Evolutionary conservation across 148 eudicot species (phyloP).

Genomic region (Diospyros lotus): DNA sequence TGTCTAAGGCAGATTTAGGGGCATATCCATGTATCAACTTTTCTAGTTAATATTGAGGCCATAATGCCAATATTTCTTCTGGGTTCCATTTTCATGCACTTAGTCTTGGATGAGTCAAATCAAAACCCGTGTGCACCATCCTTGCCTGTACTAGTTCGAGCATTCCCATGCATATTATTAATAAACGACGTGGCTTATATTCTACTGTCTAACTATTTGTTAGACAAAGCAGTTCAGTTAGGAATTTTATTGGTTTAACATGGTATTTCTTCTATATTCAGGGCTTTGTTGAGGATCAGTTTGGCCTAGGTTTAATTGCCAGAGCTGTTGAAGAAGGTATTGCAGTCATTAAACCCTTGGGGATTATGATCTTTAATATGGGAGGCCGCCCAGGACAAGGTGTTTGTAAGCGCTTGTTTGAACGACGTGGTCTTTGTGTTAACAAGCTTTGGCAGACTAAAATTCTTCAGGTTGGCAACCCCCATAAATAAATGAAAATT

Average conservation of each 20-base stretch:
- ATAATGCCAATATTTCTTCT: background rate
- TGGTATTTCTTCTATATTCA: slow-evolving; percentile 19
- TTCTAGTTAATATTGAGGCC: background rate
- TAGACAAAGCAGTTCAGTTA: background rate
- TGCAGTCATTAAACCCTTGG: slow-evolving; percentile 84
- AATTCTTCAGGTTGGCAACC: slow-evolving; percentile 66
- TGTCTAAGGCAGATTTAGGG: too few species aligned
- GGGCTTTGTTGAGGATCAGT: slow-evolving; percentile 99
- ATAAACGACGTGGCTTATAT: background rate
- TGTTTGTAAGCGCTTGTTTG: slow-evolving; percentile 94
- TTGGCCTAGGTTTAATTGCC: slow-evolving; percentile 93
- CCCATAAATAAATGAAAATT: background rate
- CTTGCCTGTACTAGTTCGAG: background rate
- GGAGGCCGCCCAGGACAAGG: slow-evolving; percentile 99
- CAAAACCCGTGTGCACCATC: background rate
- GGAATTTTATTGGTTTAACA: background rate
- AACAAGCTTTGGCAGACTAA: slow-evolving; percentile 97
- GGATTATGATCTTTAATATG: slow-evolving; percentile 96
- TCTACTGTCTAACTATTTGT: background rate
- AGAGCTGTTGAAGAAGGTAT: slow-evolving; percentile 99
- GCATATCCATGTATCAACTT: background rate
- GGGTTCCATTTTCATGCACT: background rate
- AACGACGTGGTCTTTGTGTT: slow-evolving; percentile 88
- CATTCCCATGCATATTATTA: slow-evolving; percentile 4
- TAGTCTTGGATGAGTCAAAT: background rate